Conservation (phyloP, 176 grass and related monocot species). For the Tillandsia fasciculata region DNA sequence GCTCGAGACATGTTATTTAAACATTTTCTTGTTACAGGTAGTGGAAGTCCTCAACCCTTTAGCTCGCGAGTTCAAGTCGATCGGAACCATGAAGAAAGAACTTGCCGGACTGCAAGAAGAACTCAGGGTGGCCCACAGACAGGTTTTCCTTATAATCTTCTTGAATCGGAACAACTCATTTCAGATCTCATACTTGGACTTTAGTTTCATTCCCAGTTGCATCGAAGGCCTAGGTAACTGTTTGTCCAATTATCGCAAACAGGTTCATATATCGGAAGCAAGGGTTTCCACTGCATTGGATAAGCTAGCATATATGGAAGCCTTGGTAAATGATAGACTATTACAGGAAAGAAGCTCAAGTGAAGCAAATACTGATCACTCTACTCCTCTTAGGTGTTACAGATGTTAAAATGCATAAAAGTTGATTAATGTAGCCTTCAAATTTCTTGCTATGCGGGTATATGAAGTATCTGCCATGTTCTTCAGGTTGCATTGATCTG, state of each 20-base stretch:
- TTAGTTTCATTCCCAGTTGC: not conserved
- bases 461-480: too few relatives aligned
- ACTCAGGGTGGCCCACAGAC: constrained; percentile 48
- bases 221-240: not conserved
- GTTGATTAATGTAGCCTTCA: too few relatives aligned
- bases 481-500: too few relatives aligned
- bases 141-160: constrained; percentile 42
- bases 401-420: too few relatives aligned
- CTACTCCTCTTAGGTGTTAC: constrained; percentile 21
- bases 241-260: constrained; percentile 5
- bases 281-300: constrained; percentile 60
- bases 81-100: constrained; percentile 85
- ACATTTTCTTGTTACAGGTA: too few relatives aligned
- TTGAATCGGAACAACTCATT: not conserved
- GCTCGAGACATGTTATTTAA: not conserved
- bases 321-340: constrained; percentile 55
- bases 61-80: constrained; percentile 84
- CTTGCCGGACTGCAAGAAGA: constrained; percentile 70
- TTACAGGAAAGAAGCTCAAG: constrained; percentile 37
- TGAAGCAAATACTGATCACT: constrained; percentile 21
- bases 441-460: too few relatives aligned
- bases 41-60: constrained; percentile 87
- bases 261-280: constrained; percentile 76
- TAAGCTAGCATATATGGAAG: constrained; percentile 78
- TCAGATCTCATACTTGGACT: not conserved